Evolutionary conservation across 2,329 filamentous ascomycete species (phyloP).

Genomic region (Lasiodiplodia gonubiensis): DNA sequence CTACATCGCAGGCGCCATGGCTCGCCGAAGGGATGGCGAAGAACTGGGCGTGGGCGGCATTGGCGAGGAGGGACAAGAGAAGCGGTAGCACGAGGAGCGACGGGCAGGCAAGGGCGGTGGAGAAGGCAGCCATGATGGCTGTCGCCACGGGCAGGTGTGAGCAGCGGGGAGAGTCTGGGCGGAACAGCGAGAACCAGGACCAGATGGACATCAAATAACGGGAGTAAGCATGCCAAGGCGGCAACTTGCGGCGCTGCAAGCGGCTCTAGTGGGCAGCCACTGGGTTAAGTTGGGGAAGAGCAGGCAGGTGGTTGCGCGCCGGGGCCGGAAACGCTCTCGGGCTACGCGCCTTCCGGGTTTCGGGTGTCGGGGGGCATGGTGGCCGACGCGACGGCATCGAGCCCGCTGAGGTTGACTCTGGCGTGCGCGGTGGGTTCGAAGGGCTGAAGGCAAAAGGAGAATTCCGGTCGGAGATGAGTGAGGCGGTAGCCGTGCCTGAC

Average conservation of each 20-base stretch:
- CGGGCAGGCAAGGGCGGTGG: not conserved
- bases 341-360: not conserved
- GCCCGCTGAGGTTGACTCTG: not conserved
- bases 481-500: not conserved
- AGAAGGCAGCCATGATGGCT: conserved; percentile 18
- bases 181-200: not conserved
- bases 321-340: not conserved
- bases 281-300: not conserved
- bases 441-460: not conserved
- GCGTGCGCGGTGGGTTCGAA: not conserved
- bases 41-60: not conserved
- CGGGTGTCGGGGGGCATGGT: conserved; percentile 5
- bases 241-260: conserved; percentile 20
- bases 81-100: not conserved
- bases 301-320: not conserved
- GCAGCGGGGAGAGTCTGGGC: not conserved
- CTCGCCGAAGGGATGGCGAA: not conserved
- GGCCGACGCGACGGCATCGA: not conserved
- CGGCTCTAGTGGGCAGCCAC: not conserved
- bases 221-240: conserved; percentile 3
- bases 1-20: conserved; percentile 8
- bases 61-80: not conserved
- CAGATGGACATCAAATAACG: conserved; percentile 6
- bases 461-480: conserved; percentile 20
- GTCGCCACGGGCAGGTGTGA: not conserved